phyloP scores from a whole-genome alignment of 2,329 filamentous ascomycete species.

The Verticillium nonalfalfae region DNA sequence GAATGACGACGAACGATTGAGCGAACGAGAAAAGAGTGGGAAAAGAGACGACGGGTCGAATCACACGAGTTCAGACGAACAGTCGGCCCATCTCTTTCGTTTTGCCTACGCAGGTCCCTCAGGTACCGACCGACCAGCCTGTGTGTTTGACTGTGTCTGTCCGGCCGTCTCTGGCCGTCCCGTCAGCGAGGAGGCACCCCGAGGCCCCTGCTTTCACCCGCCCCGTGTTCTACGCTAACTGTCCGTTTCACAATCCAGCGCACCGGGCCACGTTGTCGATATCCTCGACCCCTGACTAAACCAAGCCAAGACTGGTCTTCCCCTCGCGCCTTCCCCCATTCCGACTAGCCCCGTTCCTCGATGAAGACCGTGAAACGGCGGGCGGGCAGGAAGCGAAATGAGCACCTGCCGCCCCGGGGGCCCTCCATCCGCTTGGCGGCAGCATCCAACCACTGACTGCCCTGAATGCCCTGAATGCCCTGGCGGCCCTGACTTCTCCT shows the following conservation, averaged over 20 bases:
- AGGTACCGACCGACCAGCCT: too few species aligned
- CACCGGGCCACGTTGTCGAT: background rate
- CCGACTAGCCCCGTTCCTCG: background rate
- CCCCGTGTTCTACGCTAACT: background rate
- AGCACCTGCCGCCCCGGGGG: conserved; percentile 9
- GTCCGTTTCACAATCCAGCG: background rate
- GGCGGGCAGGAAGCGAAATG: conserved; percentile 10
- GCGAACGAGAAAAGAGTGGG: background rate
- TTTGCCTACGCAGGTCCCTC: too few species aligned
- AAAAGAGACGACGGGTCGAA: background rate
- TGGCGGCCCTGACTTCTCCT: background rate
- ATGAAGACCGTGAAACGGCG: background rate
- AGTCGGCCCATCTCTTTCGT: background rate
- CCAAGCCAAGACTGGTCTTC: background rate
- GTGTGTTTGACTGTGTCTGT: background rate
- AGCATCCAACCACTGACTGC: background rate
- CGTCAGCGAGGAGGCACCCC: background rate
- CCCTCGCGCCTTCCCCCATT: background rate
- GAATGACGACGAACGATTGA: background rate
- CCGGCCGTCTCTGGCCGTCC: background rate
- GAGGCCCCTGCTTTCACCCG: background rate
- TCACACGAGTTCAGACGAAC: background rate
- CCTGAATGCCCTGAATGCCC: too few species aligned
- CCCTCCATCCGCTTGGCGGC: background rate
- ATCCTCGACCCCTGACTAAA: background rate